Evolutionary conservation across 2,329 filamentous ascomycete genomes (phyloP).

Genomic region (Mollisiaceae sp.): DNA sequence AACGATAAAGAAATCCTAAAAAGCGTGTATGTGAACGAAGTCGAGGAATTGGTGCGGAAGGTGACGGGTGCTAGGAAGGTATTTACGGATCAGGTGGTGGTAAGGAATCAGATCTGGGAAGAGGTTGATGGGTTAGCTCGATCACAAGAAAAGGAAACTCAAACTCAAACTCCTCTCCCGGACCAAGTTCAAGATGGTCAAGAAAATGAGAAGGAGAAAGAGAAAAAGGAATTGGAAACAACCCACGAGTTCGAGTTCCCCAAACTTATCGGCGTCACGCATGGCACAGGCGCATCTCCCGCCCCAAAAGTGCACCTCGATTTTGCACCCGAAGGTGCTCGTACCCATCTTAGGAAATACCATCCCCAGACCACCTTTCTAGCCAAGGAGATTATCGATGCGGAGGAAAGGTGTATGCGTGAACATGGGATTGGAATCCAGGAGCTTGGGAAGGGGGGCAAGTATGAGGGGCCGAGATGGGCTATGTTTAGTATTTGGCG

Average conservation of each 20-base stretch:
- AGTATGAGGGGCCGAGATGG: slow-evolving; percentile 28
- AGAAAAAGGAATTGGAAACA: background rate
- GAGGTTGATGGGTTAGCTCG: slow-evolving; percentile 36
- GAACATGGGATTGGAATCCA: too few species aligned
- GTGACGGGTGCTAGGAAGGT: slow-evolving; percentile 40
- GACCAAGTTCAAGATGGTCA: too few species aligned
- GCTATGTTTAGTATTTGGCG: slow-evolving; percentile 35
- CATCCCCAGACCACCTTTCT: slow-evolving; percentile 29
- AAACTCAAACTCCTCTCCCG: too few species aligned
- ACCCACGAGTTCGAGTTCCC: slow-evolving; percentile 23
- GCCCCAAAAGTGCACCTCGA: slow-evolving; percentile 42
- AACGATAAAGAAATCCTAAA: slow-evolving; percentile 35
- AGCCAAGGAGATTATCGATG: slow-evolving; percentile 33
- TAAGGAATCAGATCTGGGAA: slow-evolving; percentile 35
- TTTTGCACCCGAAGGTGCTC: slow-evolving; percentile 38
- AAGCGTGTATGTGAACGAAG: slow-evolving; percentile 37
- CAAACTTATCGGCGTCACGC: slow-evolving; percentile 36
- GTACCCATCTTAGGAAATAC: slow-evolving; percentile 38
- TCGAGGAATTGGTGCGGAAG: slow-evolving; percentile 36
- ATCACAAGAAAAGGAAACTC: slow-evolving; percentile 28
- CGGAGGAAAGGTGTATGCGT: slow-evolving; percentile 35
- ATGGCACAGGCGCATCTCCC: slow-evolving; percentile 33
- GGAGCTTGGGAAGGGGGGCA: background rate
- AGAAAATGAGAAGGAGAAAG: background rate
- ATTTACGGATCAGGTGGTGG: slow-evolving; percentile 36